Percentiles rank a stretch among this genome's conserved stretches.
Evolutionary conservation across 352 stramenopile species (phyloP).

Genomic region (Phytophthora idaei): DNA sequence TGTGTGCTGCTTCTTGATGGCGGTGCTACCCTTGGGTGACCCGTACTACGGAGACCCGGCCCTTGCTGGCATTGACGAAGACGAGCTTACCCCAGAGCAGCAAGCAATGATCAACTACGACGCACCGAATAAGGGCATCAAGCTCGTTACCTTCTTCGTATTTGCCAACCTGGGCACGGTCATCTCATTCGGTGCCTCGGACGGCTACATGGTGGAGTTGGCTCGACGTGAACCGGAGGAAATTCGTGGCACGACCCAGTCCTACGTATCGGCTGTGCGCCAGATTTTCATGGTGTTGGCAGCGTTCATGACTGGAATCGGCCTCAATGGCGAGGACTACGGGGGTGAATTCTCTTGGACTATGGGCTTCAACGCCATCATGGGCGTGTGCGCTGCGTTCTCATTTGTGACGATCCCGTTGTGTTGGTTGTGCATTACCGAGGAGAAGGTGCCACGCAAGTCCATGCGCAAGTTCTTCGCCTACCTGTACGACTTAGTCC

Average conservation of each 20-base stretch:
- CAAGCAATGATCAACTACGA: slow-evolving; percentile 45
- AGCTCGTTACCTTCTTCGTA: slow-evolving; percentile 70
- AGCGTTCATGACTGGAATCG: slow-evolving; percentile 50
- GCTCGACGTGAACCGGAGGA: slow-evolving; percentile 52
- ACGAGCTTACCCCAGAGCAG: slow-evolving; percentile 41
- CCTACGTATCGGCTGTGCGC: slow-evolving; percentile 38
- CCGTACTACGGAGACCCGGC: slow-evolving; percentile 49
- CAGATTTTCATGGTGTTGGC: slow-evolving; percentile 45
- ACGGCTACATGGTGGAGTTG: slow-evolving; percentile 70
- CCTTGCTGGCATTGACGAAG: slow-evolving; percentile 31
- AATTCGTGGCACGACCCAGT: slow-evolving; percentile 54
- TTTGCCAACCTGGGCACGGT: slow-evolving; percentile 77
- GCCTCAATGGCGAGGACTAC: slow-evolving; percentile 54
- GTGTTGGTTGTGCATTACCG: slow-evolving; percentile 52
- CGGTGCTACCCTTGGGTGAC: slow-evolving; percentile 47
- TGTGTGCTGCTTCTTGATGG: slow-evolving; percentile 51
- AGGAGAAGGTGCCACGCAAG: slow-evolving; percentile 39
- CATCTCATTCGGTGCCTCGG: slow-evolving; percentile 71
- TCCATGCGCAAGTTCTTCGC: slow-evolving; percentile 44
- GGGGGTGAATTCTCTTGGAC: slow-evolving; percentile 55
- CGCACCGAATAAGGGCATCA: slow-evolving; percentile 44
- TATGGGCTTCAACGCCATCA: slow-evolving; percentile 62
- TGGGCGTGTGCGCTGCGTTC: slow-evolving; percentile 47
- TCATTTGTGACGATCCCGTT: slow-evolving; percentile 45
- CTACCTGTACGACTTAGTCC: slow-evolving; percentile 48